phyloP scores from a whole-genome alignment of 345 rosid species.

The Boechera retrofracta region DNA sequence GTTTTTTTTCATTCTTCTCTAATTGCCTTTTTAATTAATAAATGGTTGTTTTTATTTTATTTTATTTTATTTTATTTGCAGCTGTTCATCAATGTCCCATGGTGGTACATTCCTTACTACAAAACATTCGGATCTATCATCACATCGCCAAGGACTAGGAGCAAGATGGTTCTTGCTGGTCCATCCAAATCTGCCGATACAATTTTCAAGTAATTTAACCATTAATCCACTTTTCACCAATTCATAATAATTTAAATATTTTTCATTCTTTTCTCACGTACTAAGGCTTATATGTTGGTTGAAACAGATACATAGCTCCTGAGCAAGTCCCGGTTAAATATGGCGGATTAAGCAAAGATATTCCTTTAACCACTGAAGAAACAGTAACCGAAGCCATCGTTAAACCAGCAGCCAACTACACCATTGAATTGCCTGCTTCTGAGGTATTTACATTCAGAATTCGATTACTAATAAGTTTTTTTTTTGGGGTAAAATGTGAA shows the following conservation, averaged over 20 bases:
- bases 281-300: background rate
- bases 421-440: constrained; percentile 63
- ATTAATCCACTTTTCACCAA: background rate
- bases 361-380: constrained; percentile 53
- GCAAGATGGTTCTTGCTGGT: constrained; percentile 89
- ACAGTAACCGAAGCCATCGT: constrained; percentile 59
- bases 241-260: background rate
- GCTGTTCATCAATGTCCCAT: constrained; percentile 94
- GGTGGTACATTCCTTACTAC: constrained; percentile 96
- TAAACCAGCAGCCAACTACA: constrained; percentile 70
- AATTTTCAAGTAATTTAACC: constrained; percentile 67
- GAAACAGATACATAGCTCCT: constrained; percentile 65
- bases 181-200: constrained; percentile 79
- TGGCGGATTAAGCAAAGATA: constrained; percentile 71
- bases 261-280: background rate
- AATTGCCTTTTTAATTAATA: background rate
- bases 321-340: constrained; percentile 70
- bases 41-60: background rate
- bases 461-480: background rate
- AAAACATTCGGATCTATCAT: constrained; percentile 74
- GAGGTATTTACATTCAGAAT: constrained; percentile 57
- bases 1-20: background rate
- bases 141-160: constrained; percentile 89
- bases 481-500: no score
- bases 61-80: constrained; percentile 27